A percentile compares a stretch with the other conserved stretches of the same genome.
phyloP scores from a whole-genome alignment of 257 asterid species.

The Capsicum baccatum region DNA sequence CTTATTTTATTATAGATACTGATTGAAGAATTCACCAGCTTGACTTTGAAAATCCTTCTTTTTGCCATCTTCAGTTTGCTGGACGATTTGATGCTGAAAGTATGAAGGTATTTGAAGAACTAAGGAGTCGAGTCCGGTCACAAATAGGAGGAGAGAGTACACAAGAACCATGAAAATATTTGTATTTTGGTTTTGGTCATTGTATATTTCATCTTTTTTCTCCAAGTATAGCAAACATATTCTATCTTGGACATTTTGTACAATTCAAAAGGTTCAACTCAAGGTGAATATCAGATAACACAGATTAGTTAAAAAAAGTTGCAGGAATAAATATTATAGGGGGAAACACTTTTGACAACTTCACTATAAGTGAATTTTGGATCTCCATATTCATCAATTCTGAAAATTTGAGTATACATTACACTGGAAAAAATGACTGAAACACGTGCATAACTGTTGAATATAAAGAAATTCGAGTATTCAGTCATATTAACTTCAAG shows the following conservation, averaged over 20 bases:
- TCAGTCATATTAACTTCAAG: neutral
- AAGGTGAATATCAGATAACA: conserved; percentile 19
- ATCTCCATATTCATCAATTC: neutral
- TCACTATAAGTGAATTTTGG: neutral
- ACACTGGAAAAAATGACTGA: too few relatives aligned
- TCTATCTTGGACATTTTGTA: conserved; percentile 35
- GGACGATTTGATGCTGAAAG: conserved; percentile 99
- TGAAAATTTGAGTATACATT: too few relatives aligned
- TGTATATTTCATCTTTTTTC: conserved; percentile 47
- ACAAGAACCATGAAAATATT: conserved; percentile 44
- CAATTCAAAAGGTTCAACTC: conserved; percentile 22
- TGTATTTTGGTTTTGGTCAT: conserved; percentile 19
- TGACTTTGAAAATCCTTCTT: conserved; percentile 4
- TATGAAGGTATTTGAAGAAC: conserved; percentile 96
- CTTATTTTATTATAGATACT: neutral
- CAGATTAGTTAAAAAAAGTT: conserved; percentile 20
- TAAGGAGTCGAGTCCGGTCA: conserved; percentile 70
- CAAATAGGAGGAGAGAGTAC: conserved; percentile 56
- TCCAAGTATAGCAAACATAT: conserved; percentile 34
- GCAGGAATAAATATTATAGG: neutral
- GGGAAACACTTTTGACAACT: neutral
- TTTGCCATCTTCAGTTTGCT: conserved; percentile 67
- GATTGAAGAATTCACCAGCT: neutral
- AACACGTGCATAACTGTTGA: neutral
- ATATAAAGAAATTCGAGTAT: neutral